Evolutionary conservation across 225 moss, liverwort and hornwort species (phyloP).

Genomic region (Sphagnum tenellum): DNA sequence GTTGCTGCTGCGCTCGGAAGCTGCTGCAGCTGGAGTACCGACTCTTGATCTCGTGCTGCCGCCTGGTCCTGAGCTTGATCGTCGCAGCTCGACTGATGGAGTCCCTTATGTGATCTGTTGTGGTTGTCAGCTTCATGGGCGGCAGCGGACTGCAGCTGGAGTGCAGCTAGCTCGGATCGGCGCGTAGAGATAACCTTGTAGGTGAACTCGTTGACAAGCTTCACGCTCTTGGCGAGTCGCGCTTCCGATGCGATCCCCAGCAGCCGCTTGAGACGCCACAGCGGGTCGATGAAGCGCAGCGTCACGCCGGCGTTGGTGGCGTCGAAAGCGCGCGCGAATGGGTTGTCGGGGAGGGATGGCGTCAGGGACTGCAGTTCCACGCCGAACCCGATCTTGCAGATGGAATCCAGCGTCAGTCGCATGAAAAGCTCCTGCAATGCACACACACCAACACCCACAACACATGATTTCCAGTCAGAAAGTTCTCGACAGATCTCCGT

Average conservation of each 20-base stretch:
- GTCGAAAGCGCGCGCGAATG: constrained; percentile 8
- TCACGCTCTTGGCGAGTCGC: background rate
- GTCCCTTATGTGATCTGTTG: too few relatives aligned
- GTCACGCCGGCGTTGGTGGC: constrained; percentile 5
- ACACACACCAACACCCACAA: background rate
- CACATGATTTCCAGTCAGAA: too few relatives aligned
- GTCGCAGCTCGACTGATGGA: too few relatives aligned
- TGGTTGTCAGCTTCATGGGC: too few relatives aligned
- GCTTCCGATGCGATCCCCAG: constrained; percentile 3
- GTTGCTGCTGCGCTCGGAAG: background rate
- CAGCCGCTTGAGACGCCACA: constrained; percentile 10
- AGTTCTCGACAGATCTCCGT: too few relatives aligned
- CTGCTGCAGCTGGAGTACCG: too few relatives aligned
- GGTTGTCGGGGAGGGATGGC: background rate
- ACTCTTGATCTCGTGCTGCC: too few relatives aligned
- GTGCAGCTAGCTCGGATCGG: constrained; percentile 3
- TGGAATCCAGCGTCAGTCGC: constrained; percentile 9
- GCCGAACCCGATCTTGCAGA: constrained; percentile 14
- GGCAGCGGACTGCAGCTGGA: too few relatives aligned
- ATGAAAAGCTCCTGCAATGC: constrained; percentile 13
- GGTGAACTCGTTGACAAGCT: constrained; percentile 10
- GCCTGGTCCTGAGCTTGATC: too few relatives aligned
- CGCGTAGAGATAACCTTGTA: constrained; percentile 8
- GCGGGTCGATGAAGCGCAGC: constrained; percentile 11
- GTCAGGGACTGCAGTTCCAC: constrained; percentile 1